Evolutionary conservation across 75 land plant species (phyloP).

Genomic region (Pinus taeda): DNA sequence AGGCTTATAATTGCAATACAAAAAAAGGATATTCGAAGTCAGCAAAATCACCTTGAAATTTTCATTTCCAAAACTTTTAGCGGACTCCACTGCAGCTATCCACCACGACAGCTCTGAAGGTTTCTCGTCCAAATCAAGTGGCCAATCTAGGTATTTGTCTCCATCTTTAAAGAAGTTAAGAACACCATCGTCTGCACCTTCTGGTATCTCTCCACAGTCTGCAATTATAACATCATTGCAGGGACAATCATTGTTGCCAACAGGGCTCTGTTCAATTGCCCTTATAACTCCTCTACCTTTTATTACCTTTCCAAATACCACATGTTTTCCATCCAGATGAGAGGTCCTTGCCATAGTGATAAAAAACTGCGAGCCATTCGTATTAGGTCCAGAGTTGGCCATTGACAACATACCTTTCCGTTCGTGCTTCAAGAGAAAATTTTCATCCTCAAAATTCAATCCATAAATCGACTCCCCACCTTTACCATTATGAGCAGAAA

Average conservation of each 20-base stretch:
- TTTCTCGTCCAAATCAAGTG: slow-evolving; percentile 37
- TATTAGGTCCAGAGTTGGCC: slow-evolving; percentile 48
- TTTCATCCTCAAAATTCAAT: slow-evolving; percentile 42
- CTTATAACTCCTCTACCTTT: slow-evolving; percentile 50
- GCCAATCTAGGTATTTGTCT: slow-evolving; percentile 48
- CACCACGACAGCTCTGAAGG: slow-evolving; percentile 36
- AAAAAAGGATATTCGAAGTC: background rate
- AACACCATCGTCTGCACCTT: slow-evolving; percentile 46
- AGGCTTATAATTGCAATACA: background rate
- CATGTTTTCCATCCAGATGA: slow-evolving; percentile 50
- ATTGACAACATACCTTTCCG: slow-evolving; percentile 43
- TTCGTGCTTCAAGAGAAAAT: slow-evolving; percentile 41
- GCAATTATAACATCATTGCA: slow-evolving; percentile 23
- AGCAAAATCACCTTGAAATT: slow-evolving; percentile 28
- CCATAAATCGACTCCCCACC: slow-evolving; percentile 54
- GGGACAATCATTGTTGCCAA: slow-evolving; percentile 27
- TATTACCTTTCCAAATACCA: slow-evolving; percentile 45
- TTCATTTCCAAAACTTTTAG: slow-evolving; percentile 42
- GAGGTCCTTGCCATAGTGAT: slow-evolving; percentile 38
- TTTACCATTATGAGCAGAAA: slow-evolving; percentile 28
- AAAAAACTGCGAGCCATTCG: slow-evolving; percentile 51
- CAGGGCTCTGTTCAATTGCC: slow-evolving; percentile 30
- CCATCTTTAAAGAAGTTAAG: slow-evolving; percentile 41
- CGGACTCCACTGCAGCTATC: slow-evolving; percentile 44
- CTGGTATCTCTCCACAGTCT: slow-evolving; percentile 44